phyloP scores from a whole-genome alignment of 2,329 filamentous ascomycete species.

The Helminthosporium solani region DNA sequence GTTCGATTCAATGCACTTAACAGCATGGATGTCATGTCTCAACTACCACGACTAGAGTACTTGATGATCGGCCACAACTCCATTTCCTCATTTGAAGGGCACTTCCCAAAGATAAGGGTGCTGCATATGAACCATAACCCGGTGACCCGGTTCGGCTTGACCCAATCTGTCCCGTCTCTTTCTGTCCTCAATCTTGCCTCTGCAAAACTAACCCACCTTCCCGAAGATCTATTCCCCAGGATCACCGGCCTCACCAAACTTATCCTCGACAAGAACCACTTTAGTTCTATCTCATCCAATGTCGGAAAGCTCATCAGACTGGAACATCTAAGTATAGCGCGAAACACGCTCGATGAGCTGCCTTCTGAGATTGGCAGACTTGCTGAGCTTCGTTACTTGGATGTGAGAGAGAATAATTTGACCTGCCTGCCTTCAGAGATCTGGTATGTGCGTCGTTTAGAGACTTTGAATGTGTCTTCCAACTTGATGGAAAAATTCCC shows the following conservation, averaged over 20 bases:
- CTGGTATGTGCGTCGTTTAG: conserved; percentile 91
- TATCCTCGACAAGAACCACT: conserved; percentile 91
- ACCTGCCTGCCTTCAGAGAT: conserved; percentile 84
- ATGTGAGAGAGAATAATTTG: conserved; percentile 92
- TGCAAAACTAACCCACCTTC: conserved; percentile 84
- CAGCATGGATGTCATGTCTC: conserved; percentile 82
- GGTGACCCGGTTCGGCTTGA: conserved; percentile 88
- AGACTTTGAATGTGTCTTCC: conserved; percentile 91
- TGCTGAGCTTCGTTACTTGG: conserved; percentile 77
- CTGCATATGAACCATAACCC: conserved; percentile 93
- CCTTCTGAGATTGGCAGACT: conserved; percentile 87
- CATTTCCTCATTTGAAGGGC: conserved; percentile 84
- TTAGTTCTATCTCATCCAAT: conserved; percentile 82
- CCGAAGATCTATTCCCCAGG: conserved; percentile 82
- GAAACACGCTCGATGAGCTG: conserved; percentile 82
- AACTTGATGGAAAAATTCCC: conserved; percentile 91
- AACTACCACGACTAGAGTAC: conserved; percentile 82
- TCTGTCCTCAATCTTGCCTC: conserved; percentile 87
- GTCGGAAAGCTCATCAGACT: conserved; percentile 80
- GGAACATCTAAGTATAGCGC: conserved; percentile 90
- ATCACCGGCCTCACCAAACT: conserved; percentile 85
- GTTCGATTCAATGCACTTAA: conserved; percentile 89
- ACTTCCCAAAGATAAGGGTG: conserved; percentile 80
- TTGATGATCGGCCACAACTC: conserved; percentile 89
- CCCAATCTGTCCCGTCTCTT: conserved; percentile 72